Conservation (phyloP, 345 rosid species). For the Citrus reticulata region DNA sequence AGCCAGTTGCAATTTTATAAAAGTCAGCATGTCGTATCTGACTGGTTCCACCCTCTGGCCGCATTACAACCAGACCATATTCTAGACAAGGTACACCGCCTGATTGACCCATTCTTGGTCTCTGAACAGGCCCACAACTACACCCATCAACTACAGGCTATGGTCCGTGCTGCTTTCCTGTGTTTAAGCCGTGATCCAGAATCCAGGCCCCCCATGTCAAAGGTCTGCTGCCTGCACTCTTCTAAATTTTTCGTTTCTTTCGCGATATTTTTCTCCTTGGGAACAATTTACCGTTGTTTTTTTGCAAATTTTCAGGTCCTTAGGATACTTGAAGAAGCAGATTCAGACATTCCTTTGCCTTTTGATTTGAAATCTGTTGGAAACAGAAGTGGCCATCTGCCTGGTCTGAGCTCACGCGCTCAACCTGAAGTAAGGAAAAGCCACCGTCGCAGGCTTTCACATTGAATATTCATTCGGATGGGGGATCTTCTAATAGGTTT, state of each 20-base stretch:
- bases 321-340: constrained; percentile 60
- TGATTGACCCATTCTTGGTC: constrained; percentile 43
- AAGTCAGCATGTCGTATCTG: constrained; percentile 35
- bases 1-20: constrained; percentile 34
- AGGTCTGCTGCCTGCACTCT: constrained; percentile 24
- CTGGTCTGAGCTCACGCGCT: constrained; percentile 30
- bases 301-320: constrained; percentile 27
- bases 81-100: constrained; percentile 20
- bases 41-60: constrained; percentile 45
- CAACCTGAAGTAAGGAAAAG: constrained; percentile 26
- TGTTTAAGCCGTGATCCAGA: constrained; percentile 52
- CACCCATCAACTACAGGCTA: constrained; percentile 40
- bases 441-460: constrained; percentile 53
- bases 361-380: constrained; percentile 52
- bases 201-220: constrained; percentile 54
- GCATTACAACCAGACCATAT: constrained; percentile 30
- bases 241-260: no score
- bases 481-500: neutral
- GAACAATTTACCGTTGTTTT: neutral
- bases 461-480: neutral
- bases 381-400: constrained; percentile 57
- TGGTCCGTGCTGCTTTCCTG: constrained; percentile 41
- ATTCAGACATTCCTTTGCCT: constrained; percentile 29
- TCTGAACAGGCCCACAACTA: constrained; percentile 22
- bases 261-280: neutral